A percentile compares a stretch with the other conserved stretches of the same genome.
Evolutionary conservation across 371 early-diverging fungal species (phyloP).

Genomic region (Lichtheimia corymbifera): DNA sequence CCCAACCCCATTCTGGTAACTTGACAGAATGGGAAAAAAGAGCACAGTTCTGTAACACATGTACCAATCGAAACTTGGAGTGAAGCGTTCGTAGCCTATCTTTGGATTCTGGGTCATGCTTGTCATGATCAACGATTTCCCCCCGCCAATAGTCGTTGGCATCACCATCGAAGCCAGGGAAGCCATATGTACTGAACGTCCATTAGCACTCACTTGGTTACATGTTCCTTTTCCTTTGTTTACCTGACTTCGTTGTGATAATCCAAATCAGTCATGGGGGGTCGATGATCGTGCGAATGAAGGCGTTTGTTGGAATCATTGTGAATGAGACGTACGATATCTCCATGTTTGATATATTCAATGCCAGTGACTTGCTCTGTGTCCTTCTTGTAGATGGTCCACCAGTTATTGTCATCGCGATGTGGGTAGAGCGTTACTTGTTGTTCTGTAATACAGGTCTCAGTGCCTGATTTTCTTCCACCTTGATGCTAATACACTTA

Average conservation of each 20-base stretch:
- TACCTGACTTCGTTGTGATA: conserved; percentile 88
- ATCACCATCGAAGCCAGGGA: conserved; percentile 44
- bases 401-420: conserved; percentile 87
- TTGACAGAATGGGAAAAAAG: conserved; percentile 82
- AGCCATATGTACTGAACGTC: conserved; percentile 57
- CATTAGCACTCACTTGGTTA: neutral
- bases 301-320: conserved; percentile 69
- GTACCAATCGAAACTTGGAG: conserved; percentile 75
- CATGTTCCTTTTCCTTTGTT: conserved; percentile 35
- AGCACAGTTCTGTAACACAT: conserved; percentile 73
- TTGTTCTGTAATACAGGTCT: conserved; percentile 69
- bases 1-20: conserved; percentile 97
- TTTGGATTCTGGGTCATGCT: conserved; percentile 54
- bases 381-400: conserved; percentile 71
- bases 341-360: conserved; percentile 65
- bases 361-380: conserved; percentile 31
- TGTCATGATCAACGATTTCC: conserved; percentile 67
- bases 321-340: conserved; percentile 81
- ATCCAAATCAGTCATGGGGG: conserved; percentile 85
- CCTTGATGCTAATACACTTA: conserved; percentile 25
- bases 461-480: neutral
- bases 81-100: conserved; percentile 65
- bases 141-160: conserved; percentile 77
- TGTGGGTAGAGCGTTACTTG: conserved; percentile 95
- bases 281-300: conserved; percentile 53